A percentile compares a stretch with the other conserved stretches of the same genome.
Conservation (phyloP, 1,284 basidiomycete species). For the Schizopora paradoxa region DNA sequence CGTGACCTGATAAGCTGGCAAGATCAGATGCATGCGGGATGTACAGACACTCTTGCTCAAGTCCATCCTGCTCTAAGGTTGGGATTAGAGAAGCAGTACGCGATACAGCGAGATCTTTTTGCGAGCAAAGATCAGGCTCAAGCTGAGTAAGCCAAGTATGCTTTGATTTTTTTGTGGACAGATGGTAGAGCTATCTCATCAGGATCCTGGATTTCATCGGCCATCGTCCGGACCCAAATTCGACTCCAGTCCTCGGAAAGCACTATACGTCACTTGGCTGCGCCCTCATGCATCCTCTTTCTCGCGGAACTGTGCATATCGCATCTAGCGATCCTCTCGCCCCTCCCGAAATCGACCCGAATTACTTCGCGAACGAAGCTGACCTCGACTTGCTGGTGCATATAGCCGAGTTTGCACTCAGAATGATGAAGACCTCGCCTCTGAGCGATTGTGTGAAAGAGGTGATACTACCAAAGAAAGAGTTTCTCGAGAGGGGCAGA, state of each 20-base stretch:
- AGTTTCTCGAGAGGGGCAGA: background rate
- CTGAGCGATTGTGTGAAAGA: background rate
- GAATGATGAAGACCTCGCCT: slow-evolving; percentile 8
- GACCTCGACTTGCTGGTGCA: slow-evolving; percentile 19
- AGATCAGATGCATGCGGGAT: background rate
- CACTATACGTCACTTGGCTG: slow-evolving; percentile 18
- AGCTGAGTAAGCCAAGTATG: slow-evolving; percentile 1
- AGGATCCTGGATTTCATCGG: slow-evolving; percentile 1
- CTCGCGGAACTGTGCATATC: slow-evolving; percentile 21
- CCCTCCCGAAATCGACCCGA: slow-evolving; percentile 18
- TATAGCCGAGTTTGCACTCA: slow-evolving; percentile 14
- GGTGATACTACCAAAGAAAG: slow-evolving; percentile 9
- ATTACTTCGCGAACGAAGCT: slow-evolving; percentile 11
- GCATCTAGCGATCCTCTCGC: slow-evolving; percentile 17
- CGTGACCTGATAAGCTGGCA: background rate
- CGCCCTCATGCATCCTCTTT: slow-evolving; percentile 19
- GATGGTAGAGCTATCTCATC: background rate
- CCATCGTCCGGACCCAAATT: slow-evolving; percentile 2
- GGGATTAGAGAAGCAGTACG: slow-evolving; percentile 8
- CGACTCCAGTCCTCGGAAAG: background rate
- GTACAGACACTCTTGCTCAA: background rate
- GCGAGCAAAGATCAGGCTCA: background rate
- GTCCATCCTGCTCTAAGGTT: background rate
- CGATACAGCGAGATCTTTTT: background rate
- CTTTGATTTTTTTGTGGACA: too few relatives aligned